Conservation (phyloP, 148 eudicot species). For the Hydrangea macrophylla region DNA sequence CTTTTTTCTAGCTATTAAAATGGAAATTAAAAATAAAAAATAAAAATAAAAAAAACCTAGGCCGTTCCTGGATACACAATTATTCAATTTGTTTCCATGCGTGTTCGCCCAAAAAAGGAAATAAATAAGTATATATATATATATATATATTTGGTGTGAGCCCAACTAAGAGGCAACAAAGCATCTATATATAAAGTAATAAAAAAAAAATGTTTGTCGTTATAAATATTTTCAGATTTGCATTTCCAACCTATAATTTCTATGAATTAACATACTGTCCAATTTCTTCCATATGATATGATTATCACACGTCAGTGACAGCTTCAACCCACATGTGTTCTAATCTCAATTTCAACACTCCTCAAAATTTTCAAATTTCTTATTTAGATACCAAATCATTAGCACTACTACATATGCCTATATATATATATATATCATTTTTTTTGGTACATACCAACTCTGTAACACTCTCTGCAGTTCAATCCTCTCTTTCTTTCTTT, state of each 20-base stretch:
- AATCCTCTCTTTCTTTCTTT: not conserved
- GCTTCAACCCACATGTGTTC: conserved; percentile 20
- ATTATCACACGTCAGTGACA: conserved; percentile 34
- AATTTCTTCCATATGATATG: not conserved
- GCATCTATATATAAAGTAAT: too few relatives aligned
- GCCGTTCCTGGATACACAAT: too few relatives aligned
- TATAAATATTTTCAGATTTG: not conserved
- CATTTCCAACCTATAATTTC: not conserved
- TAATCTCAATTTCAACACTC: not conserved
- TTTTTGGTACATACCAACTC: not conserved
- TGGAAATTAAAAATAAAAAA: not conserved
- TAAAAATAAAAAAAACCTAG: too few relatives aligned
- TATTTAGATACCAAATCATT: conserved; percentile 7
- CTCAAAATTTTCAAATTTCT: not conserved
- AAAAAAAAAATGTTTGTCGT: not conserved
- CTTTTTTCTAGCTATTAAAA: not conserved
- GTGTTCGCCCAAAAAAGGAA: too few relatives aligned
- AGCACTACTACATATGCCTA: not conserved
- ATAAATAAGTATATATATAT: too few relatives aligned
- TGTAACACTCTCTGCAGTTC: not conserved
- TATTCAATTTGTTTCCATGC: too few relatives aligned
- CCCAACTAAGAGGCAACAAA: not conserved
- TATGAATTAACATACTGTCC: too few relatives aligned
- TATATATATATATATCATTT: not conserved
- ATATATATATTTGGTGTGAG: too few relatives aligned